Evolutionary conservation across 148 eudicot species (phyloP), one percentile per base, ranked within the genome.

Genomic region (Cornus florida): DNA sequence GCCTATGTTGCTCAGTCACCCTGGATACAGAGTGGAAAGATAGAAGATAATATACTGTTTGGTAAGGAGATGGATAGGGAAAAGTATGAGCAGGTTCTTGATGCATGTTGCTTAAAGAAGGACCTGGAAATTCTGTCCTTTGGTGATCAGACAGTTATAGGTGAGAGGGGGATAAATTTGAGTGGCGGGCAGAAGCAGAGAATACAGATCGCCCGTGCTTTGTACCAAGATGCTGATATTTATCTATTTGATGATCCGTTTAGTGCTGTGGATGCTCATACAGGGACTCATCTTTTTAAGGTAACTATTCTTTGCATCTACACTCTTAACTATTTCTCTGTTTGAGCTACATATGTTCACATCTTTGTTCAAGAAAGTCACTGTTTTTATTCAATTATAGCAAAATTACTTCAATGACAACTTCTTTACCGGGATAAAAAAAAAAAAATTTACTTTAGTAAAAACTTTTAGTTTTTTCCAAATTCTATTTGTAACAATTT

Each of bases 161-260:
- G 93, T 6, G 93, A 90, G 71, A 84, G 93, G 80, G 93, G 93
- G 19, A 90, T 86, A n/a, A 90, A 90, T 78, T 72, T 90, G 83
- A 90, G 93, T 69, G 91, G 93, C 13, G 93, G 93, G 12, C 92
- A 90, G 82, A 90, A 88, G 82, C 92, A 90, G 74, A 84, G 92
- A 76, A 84, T 90, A 71, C 92, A 90, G 75, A 81, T 90, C 50
- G 91, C 93, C 4, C 88, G 91, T 6, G 93, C 91, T 39, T 43
- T 88, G 38, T 90, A 90, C 70, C 88, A 86, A 43, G 88, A 90
- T 53, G 89, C 88, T 20, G 91, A 90, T 59, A 85, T 85, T 39
- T 90, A 90, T 82, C 75, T 90, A 39, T 86, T 90, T 38, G 93
- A 90, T 71, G 93, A 90, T 83, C 93, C 93, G 67, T 90, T 90